phyloP scores from a whole-genome alignment of 1,139 yeast species.

The Sugiyamaella xylanicola region DNA sequence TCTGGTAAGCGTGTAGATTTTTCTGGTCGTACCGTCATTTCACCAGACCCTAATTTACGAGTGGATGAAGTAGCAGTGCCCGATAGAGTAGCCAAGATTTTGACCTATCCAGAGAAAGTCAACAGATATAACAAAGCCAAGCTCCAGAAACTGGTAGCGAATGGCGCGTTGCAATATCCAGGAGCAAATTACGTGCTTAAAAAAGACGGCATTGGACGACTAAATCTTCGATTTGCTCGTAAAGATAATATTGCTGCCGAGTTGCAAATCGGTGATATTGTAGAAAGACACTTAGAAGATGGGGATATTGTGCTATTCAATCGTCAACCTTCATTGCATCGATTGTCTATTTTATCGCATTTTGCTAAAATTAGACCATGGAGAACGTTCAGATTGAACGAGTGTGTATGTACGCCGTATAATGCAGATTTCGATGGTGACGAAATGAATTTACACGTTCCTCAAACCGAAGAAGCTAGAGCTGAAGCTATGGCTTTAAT shows the following conservation, averaged over 20 bases:
- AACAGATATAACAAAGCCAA: conserved; percentile 84
- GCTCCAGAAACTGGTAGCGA: conserved; percentile 68
- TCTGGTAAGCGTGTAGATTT: conserved; percentile 99
- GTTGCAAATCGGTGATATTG: conserved; percentile 84
- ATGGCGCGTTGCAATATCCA: conserved; percentile 89
- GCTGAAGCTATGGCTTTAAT: conserved; percentile 96
- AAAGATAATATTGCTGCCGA: conserved; percentile 73
- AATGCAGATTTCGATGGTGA: conserved; percentile 99
- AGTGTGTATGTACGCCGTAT: conserved; percentile 99
- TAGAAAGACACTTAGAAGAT: conserved; percentile 97
- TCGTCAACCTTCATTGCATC: conserved; percentile 96
- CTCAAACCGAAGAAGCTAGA: conserved; percentile 98
- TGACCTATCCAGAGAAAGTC: conserved; percentile 94
- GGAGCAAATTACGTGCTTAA: conserved; percentile 93
- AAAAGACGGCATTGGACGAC: conserved; percentile 79
- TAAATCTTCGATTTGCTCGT: conserved; percentile 89
- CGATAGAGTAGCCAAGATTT: conserved; percentile 90
- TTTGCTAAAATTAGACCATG: conserved; percentile 96
- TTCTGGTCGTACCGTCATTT: conserved; percentile 96
- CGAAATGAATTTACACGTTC: conserved; percentile 98
- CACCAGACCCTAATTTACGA: conserved; percentile 95
- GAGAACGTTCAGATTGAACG: conserved; percentile 96
- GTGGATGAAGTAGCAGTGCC: conserved; percentile 99
- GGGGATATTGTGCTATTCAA: conserved; percentile 95
- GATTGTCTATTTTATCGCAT: conserved; percentile 91